Percentiles rank a stretch among this genome's conserved stretches.
Evolutionary conservation across 2,329 filamentous ascomycete species (phyloP).

Genomic region (Fusarium sp.): DNA sequence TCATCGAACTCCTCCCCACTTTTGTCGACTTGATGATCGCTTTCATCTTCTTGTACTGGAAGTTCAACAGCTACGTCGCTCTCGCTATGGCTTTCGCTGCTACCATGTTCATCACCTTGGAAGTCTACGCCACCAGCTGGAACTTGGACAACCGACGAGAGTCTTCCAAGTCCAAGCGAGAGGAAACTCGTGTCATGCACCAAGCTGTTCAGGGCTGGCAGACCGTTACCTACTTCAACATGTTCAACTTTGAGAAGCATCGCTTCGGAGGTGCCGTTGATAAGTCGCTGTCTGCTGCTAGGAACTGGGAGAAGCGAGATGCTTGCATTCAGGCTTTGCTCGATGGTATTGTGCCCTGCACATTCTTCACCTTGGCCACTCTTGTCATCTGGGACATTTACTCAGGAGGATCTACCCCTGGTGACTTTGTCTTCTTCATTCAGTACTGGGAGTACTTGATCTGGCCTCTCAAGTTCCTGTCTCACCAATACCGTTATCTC

Average conservation of each 20-base stretch:
- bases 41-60: slow-evolving; percentile 68
- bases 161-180: slow-evolving; percentile 56
- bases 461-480: slow-evolving; percentile 54
- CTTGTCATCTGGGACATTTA: slow-evolving; percentile 42
- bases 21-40: slow-evolving; percentile 71
- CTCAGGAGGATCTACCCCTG: slow-evolving; percentile 29
- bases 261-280: slow-evolving; percentile 48
- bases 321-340: slow-evolving; percentile 41
- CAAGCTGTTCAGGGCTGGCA: slow-evolving; percentile 71
- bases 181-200: slow-evolving; percentile 65
- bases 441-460: slow-evolving; percentile 69
- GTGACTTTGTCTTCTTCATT: slow-evolving; percentile 70
- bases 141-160: slow-evolving; percentile 55
- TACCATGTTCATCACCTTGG: slow-evolving; percentile 35
- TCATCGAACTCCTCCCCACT: slow-evolving; percentile 72
- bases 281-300: slow-evolving; percentile 37
- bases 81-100: slow-evolving; percentile 51
- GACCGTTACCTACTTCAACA: slow-evolving; percentile 63
- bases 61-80: slow-evolving; percentile 72
- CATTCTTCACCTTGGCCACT: slow-evolving; percentile 48
- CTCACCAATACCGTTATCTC: slow-evolving; percentile 44
- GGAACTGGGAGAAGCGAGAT: slow-evolving; percentile 39
- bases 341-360: slow-evolving; percentile 60
- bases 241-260: slow-evolving; percentile 47
- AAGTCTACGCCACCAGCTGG: slow-evolving; percentile 52